Evolutionary conservation across 164 flowering plant species (phyloP), one percentile per base, ranked within the genome.

Genomic region (Piper betle): DNA sequence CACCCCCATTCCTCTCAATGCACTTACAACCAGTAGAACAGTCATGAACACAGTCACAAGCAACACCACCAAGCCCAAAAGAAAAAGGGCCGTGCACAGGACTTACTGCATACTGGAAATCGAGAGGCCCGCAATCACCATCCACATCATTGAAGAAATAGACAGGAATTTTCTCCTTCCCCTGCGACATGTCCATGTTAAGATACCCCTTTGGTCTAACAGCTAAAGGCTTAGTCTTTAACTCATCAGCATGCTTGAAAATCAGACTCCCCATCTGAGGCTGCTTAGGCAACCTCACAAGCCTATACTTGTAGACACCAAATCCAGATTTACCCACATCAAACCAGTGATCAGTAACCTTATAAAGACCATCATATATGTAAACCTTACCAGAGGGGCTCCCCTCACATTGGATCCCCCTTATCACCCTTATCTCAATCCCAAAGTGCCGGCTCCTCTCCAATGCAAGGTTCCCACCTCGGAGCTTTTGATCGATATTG

Each of bases 341-440:
- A 63, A 82, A 82, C 96, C 96, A 89, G 40, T 77, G 78, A 48
- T 84, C 83, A 4, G 64, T 56, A 66, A 92, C 73, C 59, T 65
- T 80, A 73, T 92, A 92, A 18, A 92, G 73, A 37, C 98, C 98
- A 70, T 92, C 98, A 66, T 92, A 92, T 37, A 92, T 86, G 67
- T 84, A 92, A 17, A 89, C 74, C 74, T 81, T 92, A 63, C 73
- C 73, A 12, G 81, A 61, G 15, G 74, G 66, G 50, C 80, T 68
- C 1, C 81, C 79, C 2, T 74, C 82, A 54, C 80, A 75, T 55
- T 74, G 83, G 9, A 89, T 38, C 12, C 98, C 98, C 15, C 98
- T 74, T 63, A 92, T 84, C 42, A 89, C 98, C 62, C 98, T 72
- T 42, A 92, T 69, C 69, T 92, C 97, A 65, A 89, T 77, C 19